Evolutionary conservation across 768 basidiomycete species (phyloP).

Genomic region (Lyophyllum atratum): DNA sequence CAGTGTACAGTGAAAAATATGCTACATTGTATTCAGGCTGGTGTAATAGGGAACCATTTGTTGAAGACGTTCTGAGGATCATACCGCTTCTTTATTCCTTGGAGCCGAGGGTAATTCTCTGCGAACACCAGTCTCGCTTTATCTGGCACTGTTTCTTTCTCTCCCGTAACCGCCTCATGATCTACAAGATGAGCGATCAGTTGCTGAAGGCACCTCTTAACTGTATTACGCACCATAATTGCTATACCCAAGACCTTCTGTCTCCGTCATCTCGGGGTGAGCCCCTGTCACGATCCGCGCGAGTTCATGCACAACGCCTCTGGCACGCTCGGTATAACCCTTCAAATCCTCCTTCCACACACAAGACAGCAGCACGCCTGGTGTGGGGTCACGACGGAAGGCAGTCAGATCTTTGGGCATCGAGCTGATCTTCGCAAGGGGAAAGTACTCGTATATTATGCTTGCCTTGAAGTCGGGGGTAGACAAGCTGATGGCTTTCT

Average conservation of each 20-base stretch:
- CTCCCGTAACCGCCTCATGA: background rate
- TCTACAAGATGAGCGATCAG: too few species aligned
- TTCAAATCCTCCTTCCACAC: constrained; percentile 37
- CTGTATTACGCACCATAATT: constrained; percentile 44
- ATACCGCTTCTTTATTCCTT: constrained; percentile 40
- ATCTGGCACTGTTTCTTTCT: constrained; percentile 8
- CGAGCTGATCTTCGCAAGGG: too few species aligned
- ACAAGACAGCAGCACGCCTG: constrained; percentile 20
- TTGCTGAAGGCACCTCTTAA: too few species aligned
- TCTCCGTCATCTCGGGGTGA: constrained; percentile 27
- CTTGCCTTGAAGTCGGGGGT: too few species aligned
- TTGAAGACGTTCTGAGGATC: constrained; percentile 45
- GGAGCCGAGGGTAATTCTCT: constrained; percentile 39
- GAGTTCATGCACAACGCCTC: constrained; percentile 25
- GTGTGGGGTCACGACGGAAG: too few species aligned
- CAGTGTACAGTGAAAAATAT: too few species aligned
- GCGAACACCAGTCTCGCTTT: constrained; percentile 34
- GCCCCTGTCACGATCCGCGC: constrained; percentile 29
- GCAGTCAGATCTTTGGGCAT: too few species aligned
- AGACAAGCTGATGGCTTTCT: too few species aligned
- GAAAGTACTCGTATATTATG: too few species aligned
- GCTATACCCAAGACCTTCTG: constrained; percentile 39
- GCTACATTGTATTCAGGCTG: too few species aligned
- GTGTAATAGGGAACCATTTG: constrained; percentile 44
- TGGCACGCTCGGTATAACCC: constrained; percentile 29